A percentile compares a stretch with the other conserved stretches of the same genome.
Evolutionary conservation across 2,329 filamentous ascomycete species (phyloP).

Genomic region (Aspergillus sp.): DNA sequence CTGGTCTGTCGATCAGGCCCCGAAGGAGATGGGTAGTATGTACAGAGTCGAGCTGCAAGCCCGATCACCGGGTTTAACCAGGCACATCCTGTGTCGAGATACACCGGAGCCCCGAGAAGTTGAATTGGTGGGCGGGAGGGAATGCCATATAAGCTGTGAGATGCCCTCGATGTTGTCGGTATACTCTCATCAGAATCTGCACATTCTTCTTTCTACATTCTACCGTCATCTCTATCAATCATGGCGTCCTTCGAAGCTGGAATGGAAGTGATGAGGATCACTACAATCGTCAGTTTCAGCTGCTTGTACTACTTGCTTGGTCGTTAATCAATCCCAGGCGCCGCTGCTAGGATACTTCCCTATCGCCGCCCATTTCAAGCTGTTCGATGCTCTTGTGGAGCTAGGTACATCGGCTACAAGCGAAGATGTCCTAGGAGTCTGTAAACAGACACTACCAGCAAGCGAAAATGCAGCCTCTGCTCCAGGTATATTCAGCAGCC

Average conservation of each 20-base stretch:
- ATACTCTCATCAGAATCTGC: not conserved
- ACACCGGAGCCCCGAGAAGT: too few species aligned
- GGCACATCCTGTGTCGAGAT: too few species aligned
- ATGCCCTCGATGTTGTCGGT: too few species aligned
- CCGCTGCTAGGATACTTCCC: slow-evolving; percentile 38
- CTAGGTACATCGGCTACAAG: slow-evolving; percentile 25
- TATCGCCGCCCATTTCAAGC: slow-evolving; percentile 37
- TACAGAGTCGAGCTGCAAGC: too few species aligned
- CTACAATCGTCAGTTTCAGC: not conserved
- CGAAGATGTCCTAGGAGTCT: slow-evolving; percentile 25
- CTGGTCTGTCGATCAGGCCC: too few species aligned
- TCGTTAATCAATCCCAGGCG: slow-evolving; percentile 18
- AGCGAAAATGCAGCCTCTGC: not conserved
- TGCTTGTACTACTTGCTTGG: not conserved
- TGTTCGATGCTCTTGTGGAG: slow-evolving; percentile 30
- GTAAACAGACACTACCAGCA: slow-evolving; percentile 10
- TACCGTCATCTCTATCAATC: not conserved
- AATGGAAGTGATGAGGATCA: not conserved
- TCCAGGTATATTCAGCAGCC: not conserved
- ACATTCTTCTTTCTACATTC: not conserved
- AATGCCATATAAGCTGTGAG: too few species aligned
- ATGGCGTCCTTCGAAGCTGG: not conserved
- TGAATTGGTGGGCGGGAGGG: too few species aligned
- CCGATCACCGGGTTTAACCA: too few species aligned
- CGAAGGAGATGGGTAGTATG: too few species aligned